phyloP scores from a whole-genome alignment of 2,329 filamentous ascomycete species.

The Phaeosphaeria sp. region DNA sequence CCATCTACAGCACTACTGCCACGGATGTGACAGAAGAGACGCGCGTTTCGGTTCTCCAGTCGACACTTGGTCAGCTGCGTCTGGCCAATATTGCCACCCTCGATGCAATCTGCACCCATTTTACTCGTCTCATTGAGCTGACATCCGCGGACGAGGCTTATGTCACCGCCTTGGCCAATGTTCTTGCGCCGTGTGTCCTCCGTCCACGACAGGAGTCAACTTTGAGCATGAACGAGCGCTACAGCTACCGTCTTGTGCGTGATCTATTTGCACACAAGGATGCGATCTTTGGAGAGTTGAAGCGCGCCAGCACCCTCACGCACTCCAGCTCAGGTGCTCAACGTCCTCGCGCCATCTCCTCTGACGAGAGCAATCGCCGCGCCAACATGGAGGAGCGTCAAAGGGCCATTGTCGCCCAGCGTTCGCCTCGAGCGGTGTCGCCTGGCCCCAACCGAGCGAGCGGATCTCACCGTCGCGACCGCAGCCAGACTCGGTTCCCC shows the following conservation, averaged over 20 bases:
- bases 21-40: conserved; percentile 70
- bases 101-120: conserved; percentile 97
- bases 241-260: conserved; percentile 85
- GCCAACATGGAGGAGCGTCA: conserved; percentile 94
- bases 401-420: conserved; percentile 71
- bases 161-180: conserved; percentile 73
- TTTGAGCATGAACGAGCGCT: conserved; percentile 93
- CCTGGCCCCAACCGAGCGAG: conserved; percentile 64
- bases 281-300: conserved; percentile 92
- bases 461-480: conserved; percentile 68
- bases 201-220: conserved; percentile 87
- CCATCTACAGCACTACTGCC: conserved; percentile 88
- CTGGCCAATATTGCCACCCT: conserved; percentile 98
- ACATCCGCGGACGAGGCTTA: conserved; percentile 95
- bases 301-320: conserved; percentile 79
- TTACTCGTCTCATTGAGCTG: conserved; percentile 93
- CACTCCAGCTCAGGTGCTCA: conserved; percentile 63
- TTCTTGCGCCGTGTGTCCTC: conserved; percentile 83
- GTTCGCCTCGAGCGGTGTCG: conserved; percentile 73
- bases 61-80: conserved; percentile 90
- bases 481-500: conserved; percentile 83
- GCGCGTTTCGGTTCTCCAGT: conserved; percentile 89
- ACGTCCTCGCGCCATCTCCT: conserved; percentile 86
- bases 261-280: conserved; percentile 95
- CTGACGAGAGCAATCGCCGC: conserved; percentile 93